Percentiles rank a stretch among this genome's conserved stretches.
Evolutionary conservation across 2,329 filamentous ascomycete species (phyloP).

Genomic region (Gremmenia infestans): DNA sequence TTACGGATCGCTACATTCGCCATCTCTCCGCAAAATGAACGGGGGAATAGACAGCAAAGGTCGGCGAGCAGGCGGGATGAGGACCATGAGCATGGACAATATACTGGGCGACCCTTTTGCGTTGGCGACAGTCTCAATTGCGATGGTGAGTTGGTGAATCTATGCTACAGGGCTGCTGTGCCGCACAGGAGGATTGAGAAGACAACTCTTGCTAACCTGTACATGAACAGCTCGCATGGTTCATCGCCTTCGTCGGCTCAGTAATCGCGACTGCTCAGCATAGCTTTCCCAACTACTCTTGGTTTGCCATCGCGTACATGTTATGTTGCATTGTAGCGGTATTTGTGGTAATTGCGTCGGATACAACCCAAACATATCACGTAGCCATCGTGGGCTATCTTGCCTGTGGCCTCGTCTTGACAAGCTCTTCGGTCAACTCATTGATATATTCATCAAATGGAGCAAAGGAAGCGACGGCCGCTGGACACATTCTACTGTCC

Average conservation of each 20-base stretch:
- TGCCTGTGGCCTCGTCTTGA: slow-evolving; percentile 75
- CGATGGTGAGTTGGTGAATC: slow-evolving; percentile 57
- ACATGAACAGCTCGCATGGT: slow-evolving; percentile 73
- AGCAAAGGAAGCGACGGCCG: slow-evolving; percentile 78
- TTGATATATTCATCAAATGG: slow-evolving; percentile 73
- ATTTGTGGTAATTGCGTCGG: slow-evolving; percentile 75
- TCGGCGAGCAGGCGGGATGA: slow-evolving; percentile 46
- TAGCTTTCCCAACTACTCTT: slow-evolving; percentile 78
- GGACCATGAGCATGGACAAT: slow-evolving; percentile 72
- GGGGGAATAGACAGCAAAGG: slow-evolving; percentile 52
- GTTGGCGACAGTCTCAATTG: slow-evolving; percentile 87
- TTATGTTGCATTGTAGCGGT: slow-evolving; percentile 78
- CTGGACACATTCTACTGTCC: slow-evolving; percentile 88
- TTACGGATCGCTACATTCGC: slow-evolving; percentile 68
- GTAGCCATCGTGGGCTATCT: slow-evolving; percentile 88
- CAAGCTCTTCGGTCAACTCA: slow-evolving; percentile 79
- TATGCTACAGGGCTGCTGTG: slow-evolving; percentile 4
- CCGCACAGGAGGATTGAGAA: slow-evolving; percentile 11
- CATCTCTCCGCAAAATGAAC: slow-evolving; percentile 79
- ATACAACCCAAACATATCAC: slow-evolving; percentile 82
- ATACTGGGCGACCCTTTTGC: slow-evolving; percentile 96
- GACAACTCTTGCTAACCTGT: slow-evolving; percentile 22
- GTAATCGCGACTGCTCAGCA: slow-evolving; percentile 61
- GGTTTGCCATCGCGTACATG: slow-evolving; percentile 88
- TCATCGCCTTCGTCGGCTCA: slow-evolving; percentile 84